Evolutionary conservation across 176 grass and related monocot genomes (phyloP), one percentile per base, ranked within the genome.

Genomic region (Chloris gayana): DNA sequence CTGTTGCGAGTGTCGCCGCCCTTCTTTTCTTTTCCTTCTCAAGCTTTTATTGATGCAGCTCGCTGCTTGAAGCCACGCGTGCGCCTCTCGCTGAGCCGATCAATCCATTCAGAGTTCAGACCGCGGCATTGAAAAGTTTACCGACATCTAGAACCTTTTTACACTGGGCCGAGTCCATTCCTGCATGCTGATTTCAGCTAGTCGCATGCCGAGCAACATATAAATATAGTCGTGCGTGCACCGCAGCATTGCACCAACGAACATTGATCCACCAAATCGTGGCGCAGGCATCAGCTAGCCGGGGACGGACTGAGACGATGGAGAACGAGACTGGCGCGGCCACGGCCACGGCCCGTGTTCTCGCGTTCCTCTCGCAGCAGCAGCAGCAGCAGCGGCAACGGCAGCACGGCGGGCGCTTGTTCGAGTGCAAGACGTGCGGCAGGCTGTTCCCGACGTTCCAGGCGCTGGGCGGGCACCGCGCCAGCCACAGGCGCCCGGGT

Each of bases 401-500:
- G 9, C 41, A 44, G 41, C 44, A 4, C 42, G 54, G 44, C 21
- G 68, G 44, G 49, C 71, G 86, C 18, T 72, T 88, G 75, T 97
- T 94, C 80, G 80, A 90, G 81, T 97, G 94, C 91, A 88, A 76
- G 79, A 92, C 82, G n/a, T 94, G 94, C 89, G 61, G 60, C 41
- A 86, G 87, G 34, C 69, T 60, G 72, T 92, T 94, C 80, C 57
- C 84, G 22, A 94, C 94, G 44, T 97, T 94, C 82, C 91, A 94
- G 76, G 94, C 94, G 54, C 57, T 97, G 47, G 94, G 94, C 13
- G 94, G 91, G 2, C 94, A 97, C 82, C 82, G 91, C 15, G 90
- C 91, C 29, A 92, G 94, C 70, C 94, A 94, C 76, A 85, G 74
- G 68, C 80, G 87, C 10, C 79, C 82, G 18, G 74, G 63, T 70